Conservation (phyloP, 1,284 basidiomycete genomes). For the Inonotus hispidus region DNA sequence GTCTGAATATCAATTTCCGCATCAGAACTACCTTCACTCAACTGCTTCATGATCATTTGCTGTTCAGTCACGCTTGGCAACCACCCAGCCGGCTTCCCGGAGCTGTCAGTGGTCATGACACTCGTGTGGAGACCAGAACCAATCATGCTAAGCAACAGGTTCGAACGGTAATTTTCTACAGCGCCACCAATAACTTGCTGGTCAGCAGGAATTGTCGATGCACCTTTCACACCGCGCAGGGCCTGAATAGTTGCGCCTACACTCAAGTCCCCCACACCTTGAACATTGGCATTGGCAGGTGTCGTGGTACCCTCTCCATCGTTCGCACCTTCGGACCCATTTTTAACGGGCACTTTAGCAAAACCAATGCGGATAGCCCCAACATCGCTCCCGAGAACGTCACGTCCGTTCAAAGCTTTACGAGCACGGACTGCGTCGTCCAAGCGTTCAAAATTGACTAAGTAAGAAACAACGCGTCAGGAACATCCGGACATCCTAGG, state of each 20-base stretch:
- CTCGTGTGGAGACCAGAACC: slow-evolving; percentile 73
- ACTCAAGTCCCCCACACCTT: slow-evolving; percentile 75
- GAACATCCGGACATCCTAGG: slow-evolving; percentile 18
- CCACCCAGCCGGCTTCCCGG: slow-evolving; percentile 56
- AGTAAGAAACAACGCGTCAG: slow-evolving; percentile 9
- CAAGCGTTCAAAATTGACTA: slow-evolving; percentile 94
- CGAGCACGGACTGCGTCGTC: slow-evolving; percentile 95
- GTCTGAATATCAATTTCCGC: slow-evolving; percentile 80
- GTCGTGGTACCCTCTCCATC: slow-evolving; percentile 38
- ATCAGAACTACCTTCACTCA: slow-evolving; percentile 72
- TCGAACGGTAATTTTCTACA: slow-evolving; percentile 92
- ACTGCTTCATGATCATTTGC: slow-evolving; percentile 93
- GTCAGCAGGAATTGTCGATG: slow-evolving; percentile 81
- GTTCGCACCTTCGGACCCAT: slow-evolving; percentile 63
- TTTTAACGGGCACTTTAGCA: slow-evolving; percentile 91
- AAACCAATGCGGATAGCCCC: slow-evolving; percentile 96
- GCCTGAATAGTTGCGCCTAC: slow-evolving; percentile 83
- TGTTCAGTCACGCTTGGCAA: slow-evolving; percentile 76
- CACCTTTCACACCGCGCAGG: slow-evolving; percentile 80
- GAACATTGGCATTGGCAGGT: slow-evolving; percentile 42
- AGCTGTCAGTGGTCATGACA: slow-evolving; percentile 46
- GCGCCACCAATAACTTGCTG: slow-evolving; percentile 87
- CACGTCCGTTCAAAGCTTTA: slow-evolving; percentile 91
- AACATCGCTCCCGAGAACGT: slow-evolving; percentile 92
- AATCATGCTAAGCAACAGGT: slow-evolving; percentile 86